Evolutionary conservation across 257 asterid species (phyloP).

Genomic region (Salvia rosmarinus): DNA sequence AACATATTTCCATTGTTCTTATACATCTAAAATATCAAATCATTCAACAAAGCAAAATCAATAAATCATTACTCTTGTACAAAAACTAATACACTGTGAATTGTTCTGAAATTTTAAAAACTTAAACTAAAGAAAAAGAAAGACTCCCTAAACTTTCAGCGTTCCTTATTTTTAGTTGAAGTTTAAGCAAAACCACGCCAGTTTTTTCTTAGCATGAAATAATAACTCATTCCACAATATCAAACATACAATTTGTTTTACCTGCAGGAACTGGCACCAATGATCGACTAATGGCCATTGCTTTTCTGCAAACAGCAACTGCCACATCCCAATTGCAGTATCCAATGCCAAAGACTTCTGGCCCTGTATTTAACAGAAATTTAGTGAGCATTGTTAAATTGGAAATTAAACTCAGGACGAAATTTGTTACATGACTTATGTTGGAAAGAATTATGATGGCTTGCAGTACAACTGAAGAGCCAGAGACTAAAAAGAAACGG

Average conservation of each 20-base stretch:
- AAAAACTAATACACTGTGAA: background rate
- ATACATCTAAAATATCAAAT: background rate
- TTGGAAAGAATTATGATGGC: background rate
- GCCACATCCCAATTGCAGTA: slow-evolving; percentile 99
- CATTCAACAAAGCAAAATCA: background rate
- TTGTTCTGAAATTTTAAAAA: background rate
- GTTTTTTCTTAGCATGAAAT: background rate
- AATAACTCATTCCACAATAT: slow-evolving; percentile 9
- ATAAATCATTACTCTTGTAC: background rate
- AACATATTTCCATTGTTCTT: background rate
- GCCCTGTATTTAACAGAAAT: slow-evolving; percentile 61
- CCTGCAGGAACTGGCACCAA: slow-evolving; percentile 99
- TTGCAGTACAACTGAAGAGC: background rate
- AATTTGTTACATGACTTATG: background rate
- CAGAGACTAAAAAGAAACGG: background rate
- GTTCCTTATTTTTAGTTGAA: background rate
- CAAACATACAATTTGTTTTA: slow-evolving; percentile 31
- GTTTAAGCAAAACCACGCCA: background rate
- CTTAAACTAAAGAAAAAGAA: background rate
- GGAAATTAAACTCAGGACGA: slow-evolving; percentile 19
- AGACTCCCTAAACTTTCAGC: background rate
- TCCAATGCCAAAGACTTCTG: slow-evolving; percentile 97
- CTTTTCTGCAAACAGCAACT: slow-evolving; percentile 86
- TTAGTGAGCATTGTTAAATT: slow-evolving; percentile 9
- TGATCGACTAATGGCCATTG: slow-evolving; percentile 94